Percentiles rank a stretch among this genome's conserved stretches.
Conservation (phyloP, 257 asterid species). For the Nicotiana sylvestris region DNA sequence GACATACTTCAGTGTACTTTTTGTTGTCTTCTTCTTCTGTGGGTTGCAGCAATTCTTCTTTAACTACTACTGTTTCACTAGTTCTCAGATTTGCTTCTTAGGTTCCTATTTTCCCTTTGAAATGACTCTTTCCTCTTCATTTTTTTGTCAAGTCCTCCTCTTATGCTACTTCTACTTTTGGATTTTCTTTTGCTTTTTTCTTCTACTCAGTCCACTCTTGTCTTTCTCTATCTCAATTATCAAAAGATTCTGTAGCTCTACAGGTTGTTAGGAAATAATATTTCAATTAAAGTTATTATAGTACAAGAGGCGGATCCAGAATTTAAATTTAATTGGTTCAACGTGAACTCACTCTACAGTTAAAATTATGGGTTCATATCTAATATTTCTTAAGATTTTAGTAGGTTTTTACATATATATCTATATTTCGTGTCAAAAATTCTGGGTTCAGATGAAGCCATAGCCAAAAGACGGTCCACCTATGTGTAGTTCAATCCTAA, state of each 20-base stretch:
- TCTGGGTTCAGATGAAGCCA: no score
- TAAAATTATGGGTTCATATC: no score
- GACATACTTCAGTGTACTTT: neutral
- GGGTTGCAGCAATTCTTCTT: constrained; percentile 4
- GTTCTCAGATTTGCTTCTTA: neutral
- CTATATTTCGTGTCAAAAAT: no score
- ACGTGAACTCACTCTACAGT: no score
- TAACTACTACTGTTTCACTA: neutral
- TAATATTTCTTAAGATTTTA: no score
- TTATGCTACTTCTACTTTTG: neutral
- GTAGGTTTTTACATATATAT: no score
- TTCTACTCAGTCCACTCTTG: neutral
- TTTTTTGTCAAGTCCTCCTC: neutral
- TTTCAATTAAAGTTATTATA: neutral
- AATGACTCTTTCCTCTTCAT: neutral
- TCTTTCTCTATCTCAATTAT: neutral
- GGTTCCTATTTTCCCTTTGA: neutral
- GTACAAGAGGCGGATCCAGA: no score
- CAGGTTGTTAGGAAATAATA: neutral
- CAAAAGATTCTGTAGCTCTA: neutral
- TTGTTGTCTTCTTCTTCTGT: neutral
- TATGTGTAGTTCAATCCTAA: neutral
- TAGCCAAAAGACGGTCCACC: no score
- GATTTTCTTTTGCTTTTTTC: neutral
- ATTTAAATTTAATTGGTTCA: no score